A percentile compares a stretch with the other conserved stretches of the same genome.
phyloP scores from a whole-genome alignment of 2,329 filamentous ascomycete species.

The Arthroderma uncinatum region DNA sequence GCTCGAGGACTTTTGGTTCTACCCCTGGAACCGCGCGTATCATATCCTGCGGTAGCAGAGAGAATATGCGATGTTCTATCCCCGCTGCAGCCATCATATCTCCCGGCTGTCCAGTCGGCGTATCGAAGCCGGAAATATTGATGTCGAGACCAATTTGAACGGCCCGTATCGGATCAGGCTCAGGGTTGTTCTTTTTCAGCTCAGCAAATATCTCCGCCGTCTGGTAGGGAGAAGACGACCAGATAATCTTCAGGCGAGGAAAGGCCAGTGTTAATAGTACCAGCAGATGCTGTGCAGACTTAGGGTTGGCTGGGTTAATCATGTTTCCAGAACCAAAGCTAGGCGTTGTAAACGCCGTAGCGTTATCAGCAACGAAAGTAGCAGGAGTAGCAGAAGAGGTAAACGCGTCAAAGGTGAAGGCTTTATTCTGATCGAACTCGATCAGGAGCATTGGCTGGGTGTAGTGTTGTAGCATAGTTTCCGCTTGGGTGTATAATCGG shows the following conservation, averaged over 20 bases:
- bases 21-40: constrained; percentile 73
- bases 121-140: constrained; percentile 26
- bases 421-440: constrained; percentile 95
- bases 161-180: constrained; percentile 81
- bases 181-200: constrained; percentile 76
- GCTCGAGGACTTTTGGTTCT: constrained; percentile 63
- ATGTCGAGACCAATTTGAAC: constrained; percentile 68
- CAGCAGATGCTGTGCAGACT: constrained; percentile 81
- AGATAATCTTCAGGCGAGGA: constrained; percentile 79
- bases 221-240: constrained; percentile 87
- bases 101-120: constrained; percentile 21
- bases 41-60: constrained; percentile 83
- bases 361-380: constrained; percentile 44
- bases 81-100: constrained; percentile 47
- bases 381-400: constrained; percentile 31
- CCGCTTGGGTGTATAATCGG: constrained; percentile 79
- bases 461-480: constrained; percentile 92
- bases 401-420: constrained; percentile 77
- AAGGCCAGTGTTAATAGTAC: constrained; percentile 89
- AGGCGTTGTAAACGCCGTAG: constrained; percentile 39
- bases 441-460: constrained; percentile 82
- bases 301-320: constrained; percentile 50
- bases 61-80: constrained; percentile 56
- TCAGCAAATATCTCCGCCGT: constrained; percentile 95
- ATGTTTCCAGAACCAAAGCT: constrained; percentile 48